Conservation (phyloP, 2,329 filamentous ascomycete species). For the Coniochaeta hoffmannii region DNA sequence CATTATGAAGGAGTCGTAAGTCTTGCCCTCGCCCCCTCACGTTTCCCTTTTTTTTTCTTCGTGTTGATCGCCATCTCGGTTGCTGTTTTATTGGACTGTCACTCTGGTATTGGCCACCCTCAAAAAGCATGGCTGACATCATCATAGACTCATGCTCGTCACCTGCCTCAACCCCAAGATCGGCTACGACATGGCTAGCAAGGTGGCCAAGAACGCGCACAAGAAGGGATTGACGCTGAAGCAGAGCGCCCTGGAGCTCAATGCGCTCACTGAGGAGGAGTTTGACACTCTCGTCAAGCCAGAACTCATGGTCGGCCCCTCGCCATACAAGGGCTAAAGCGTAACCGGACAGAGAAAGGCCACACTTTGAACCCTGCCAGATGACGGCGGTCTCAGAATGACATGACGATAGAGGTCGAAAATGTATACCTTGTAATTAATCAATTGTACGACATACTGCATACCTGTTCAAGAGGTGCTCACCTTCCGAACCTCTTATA, state of each 20-base stretch:
- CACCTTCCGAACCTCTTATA: too few relatives aligned
- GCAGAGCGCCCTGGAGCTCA: constrained; percentile 86
- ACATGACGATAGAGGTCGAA: neutral
- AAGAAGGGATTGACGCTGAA: constrained; percentile 96
- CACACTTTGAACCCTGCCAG: neutral
- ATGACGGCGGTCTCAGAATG: neutral
- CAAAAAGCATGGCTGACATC: constrained; percentile 10
- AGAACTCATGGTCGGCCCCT: constrained; percentile 90
- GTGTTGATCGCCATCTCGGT: neutral
- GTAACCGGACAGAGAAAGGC: neutral
- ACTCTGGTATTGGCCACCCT: constrained; percentile 12
- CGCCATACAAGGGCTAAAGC: constrained; percentile 46
- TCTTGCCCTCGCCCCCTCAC: constrained; percentile 4
- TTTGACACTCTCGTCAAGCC: constrained; percentile 87
- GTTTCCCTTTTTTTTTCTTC: neutral
- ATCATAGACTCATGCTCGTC: constrained; percentile 84
- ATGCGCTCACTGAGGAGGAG: constrained; percentile 80
- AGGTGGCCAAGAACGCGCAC: constrained; percentile 97
- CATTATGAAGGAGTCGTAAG: constrained; percentile 91
- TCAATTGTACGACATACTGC: neutral
- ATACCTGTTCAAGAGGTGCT: neutral
- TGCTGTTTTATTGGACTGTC: neutral
- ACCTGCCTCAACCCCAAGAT: constrained; percentile 97
- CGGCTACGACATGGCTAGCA: constrained; percentile 93
- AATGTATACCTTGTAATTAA: neutral